Evolutionary conservation across 495 filamentous ascomycete species (phyloP).

Genomic region (Penicillium parvum): DNA sequence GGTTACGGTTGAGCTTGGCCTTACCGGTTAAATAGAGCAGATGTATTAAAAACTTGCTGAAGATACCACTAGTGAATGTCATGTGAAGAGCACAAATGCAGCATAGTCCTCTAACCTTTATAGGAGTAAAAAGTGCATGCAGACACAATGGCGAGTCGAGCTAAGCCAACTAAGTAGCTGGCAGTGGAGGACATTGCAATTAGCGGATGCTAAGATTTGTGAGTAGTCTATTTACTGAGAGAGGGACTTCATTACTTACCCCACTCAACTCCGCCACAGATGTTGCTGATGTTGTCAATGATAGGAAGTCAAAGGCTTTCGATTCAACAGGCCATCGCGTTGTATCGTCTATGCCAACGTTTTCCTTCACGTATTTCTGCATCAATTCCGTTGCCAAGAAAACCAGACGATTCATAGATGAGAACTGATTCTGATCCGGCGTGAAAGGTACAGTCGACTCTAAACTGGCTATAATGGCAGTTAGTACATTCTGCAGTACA

Average conservation of each 20-base stretch:
- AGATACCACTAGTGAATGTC: no score
- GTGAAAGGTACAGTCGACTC: slow-evolving; percentile 1
- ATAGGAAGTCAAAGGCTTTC: slow-evolving; percentile 25
- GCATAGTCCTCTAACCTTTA: background rate
- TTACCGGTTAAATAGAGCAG: no score
- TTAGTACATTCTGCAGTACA: slow-evolving; percentile 1
- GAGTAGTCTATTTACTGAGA: background rate
- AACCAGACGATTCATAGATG: slow-evolving; percentile 18
- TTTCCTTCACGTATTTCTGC: slow-evolving; percentile 34
- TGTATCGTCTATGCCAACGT: slow-evolving; percentile 29
- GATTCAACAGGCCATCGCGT: slow-evolving; percentile 28
- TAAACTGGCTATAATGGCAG: slow-evolving; percentile 5
- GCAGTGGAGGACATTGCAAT: slow-evolving; percentile 8
- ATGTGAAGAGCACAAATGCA: no score
- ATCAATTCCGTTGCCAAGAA: slow-evolving; percentile 33
- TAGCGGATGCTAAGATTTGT: slow-evolving; percentile 15
- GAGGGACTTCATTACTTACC: slow-evolving; percentile 2
- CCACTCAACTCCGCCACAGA: slow-evolving; percentile 18
- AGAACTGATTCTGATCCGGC: slow-evolving; percentile 3
- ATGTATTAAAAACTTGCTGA: no score
- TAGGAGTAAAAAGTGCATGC: slow-evolving; percentile 14
- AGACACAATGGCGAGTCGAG: slow-evolving; percentile 7
- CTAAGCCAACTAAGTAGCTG: slow-evolving; percentile 8
- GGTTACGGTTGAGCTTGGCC: no score
- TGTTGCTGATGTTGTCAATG: slow-evolving; percentile 12